These are phyloP conservation scores for Lanmaoa pseudosensibilis DNA, from an alignment of 768 basidiomycete species.

Conservation along the genomic window DNA sequence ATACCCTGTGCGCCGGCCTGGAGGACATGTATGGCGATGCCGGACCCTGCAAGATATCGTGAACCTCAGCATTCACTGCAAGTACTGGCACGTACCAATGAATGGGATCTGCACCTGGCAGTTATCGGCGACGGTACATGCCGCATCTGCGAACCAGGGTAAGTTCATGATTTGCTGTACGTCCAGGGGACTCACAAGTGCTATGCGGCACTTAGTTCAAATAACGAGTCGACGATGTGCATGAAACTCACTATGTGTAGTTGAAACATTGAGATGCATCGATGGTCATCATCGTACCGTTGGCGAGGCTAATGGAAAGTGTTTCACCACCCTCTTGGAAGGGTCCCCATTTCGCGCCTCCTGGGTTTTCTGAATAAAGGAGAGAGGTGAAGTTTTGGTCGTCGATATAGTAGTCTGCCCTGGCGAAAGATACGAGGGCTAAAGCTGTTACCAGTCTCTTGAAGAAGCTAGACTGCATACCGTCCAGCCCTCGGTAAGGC, in stretches of 20 bases:
- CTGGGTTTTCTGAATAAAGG: slow-evolving; percentile 10
- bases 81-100: neutral
- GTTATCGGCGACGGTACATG: slow-evolving; percentile 8
- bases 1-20: slow-evolving; percentile 19
- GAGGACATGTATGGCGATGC: slow-evolving; percentile 20
- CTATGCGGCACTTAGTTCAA: neutral
- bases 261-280: slow-evolving; percentile 18
- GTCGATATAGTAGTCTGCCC: slow-evolving; percentile 17
- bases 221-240: neutral
- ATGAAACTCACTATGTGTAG: slow-evolving; percentile 13
- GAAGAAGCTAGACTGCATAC: slow-evolving; percentile 4
- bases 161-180: neutral
- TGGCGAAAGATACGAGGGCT: slow-evolving; percentile 1
- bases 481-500: neutral
- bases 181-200: slow-evolving; percentile 4
- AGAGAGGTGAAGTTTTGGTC: slow-evolving; percentile 18
- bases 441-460: neutral
- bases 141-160: slow-evolving; percentile 6
- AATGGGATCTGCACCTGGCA: slow-evolving; percentile 20
- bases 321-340: slow-evolving; percentile 11
- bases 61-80: neutral
- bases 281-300: slow-evolving; percentile 12
- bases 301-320: slow-evolving; percentile 9
- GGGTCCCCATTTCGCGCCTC: slow-evolving; percentile 11
- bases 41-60: slow-evolving; percentile 14